Base-by-base conservation (phyloP, 1,284 basidiomycete species). In the Fomitopsis schrenkii region DNA sequence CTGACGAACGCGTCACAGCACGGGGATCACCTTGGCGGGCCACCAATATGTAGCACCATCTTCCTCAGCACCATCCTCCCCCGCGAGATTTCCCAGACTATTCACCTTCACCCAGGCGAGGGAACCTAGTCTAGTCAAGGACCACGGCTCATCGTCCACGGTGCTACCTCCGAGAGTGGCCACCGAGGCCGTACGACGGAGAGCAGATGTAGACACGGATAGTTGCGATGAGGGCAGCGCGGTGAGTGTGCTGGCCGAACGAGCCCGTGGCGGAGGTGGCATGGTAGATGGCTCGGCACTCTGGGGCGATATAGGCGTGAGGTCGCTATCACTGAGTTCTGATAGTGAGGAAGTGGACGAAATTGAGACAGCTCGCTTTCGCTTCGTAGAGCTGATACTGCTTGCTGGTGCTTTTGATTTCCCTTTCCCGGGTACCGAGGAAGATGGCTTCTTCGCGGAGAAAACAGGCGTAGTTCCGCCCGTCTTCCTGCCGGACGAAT, bases 61-160 rank as follows among this genome's bases (percentile, higher is more conserved):
- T 1, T 57, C 58, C 42, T 63, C 60, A 17, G 57, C 1, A 10
- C 33, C 52, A 2, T 42, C 58, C 4, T 55, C 60, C 1, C 63
- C 53, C 6, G 64, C 61, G 8, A 70, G 58, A 7, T 67, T 59
- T 2, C 75, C 75, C 2, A 59, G 55, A 28, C 59, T 56, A 53
- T 74, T 67, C 7, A 77, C 59, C 45, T 70, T 70, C 14, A 77
- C 73, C 73, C 75, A 78, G 5, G 74, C 75, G 19, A 75, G 62
- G n/a, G 63, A 64, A 10, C 72, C 69, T 15, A 68, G 58, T 38
- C 53, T 57, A 36, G 59, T 30, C 15, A 64, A 22, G 36, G 52
- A 56, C 64, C 66, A 68, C 12, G 30, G 44, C 28, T 65, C 63
- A 12, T 67, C 65, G 19, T 62, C 64, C 17, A 33, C 38, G 54